Evolutionary conservation across 805 yeast species (phyloP).

Genomic region (Nakazawaea holstii): DNA sequence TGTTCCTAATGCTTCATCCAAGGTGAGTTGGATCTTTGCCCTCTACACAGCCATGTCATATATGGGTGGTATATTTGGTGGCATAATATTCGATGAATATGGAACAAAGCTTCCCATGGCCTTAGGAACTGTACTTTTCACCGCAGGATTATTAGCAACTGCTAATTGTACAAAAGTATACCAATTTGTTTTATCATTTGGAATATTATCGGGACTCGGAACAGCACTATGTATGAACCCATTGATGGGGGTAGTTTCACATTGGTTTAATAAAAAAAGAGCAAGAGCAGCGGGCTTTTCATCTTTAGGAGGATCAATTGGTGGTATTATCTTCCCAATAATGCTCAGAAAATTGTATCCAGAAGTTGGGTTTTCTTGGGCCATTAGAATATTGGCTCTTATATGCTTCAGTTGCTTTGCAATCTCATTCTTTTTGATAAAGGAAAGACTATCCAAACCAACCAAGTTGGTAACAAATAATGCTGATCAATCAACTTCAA

Average conservation of each 20-base stretch:
- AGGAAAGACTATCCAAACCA: slow-evolving; percentile 27
- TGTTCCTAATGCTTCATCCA: slow-evolving; percentile 30
- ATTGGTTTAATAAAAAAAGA: slow-evolving; percentile 37
- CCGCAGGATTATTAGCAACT: slow-evolving; percentile 45
- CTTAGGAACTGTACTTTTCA: slow-evolving; percentile 34
- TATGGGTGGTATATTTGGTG: slow-evolving; percentile 44
- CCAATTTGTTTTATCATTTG: slow-evolving; percentile 37
- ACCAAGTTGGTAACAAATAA: slow-evolving; percentile 4
- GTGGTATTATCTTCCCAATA: slow-evolving; percentile 59
- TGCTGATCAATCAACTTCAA: not conserved
- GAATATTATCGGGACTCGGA: slow-evolving; percentile 34
- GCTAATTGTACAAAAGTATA: slow-evolving; percentile 36
- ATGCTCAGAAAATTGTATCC: slow-evolving; percentile 39
- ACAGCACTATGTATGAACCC: slow-evolving; percentile 40
- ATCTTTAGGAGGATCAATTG: slow-evolving; percentile 57
- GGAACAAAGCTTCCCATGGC: slow-evolving; percentile 41
- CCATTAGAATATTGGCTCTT: slow-evolving; percentile 45
- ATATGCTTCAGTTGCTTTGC: slow-evolving; percentile 18
- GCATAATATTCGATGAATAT: slow-evolving; percentile 50
- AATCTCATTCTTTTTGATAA: slow-evolving; percentile 27
- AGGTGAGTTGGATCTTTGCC: slow-evolving; percentile 63
- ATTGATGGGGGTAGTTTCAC: slow-evolving; percentile 38
- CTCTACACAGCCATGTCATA: slow-evolving; percentile 45
- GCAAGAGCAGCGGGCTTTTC: slow-evolving; percentile 28
- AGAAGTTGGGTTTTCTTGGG: slow-evolving; percentile 54